These are phyloP conservation scores for Gracilaria caudata DNA, from an alignment of 23 red algal genomes.

Conservation along the genomic window DNA sequence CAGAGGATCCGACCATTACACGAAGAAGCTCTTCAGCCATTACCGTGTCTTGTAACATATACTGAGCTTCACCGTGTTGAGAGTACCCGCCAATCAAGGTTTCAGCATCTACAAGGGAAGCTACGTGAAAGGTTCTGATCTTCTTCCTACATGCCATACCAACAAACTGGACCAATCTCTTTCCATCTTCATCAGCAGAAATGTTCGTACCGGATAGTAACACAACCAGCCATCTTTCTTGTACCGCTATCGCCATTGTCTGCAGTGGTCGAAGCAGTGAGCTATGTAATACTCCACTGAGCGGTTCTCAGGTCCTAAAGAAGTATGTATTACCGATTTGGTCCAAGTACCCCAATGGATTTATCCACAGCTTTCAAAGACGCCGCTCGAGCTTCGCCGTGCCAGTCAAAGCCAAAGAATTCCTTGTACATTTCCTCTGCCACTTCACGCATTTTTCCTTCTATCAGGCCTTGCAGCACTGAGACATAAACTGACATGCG, in stretches of 20 bases:
- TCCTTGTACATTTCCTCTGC: slow-evolving; percentile 24
- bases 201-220: background rate
- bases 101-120: slow-evolving; percentile 42
- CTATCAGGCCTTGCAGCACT: slow-evolving; percentile 42
- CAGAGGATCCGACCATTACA: background rate
- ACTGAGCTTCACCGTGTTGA: slow-evolving; percentile 6
- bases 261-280: slow-evolving; percentile 42
- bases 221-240: slow-evolving; percentile 38
- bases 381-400: background rate
- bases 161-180: slow-evolving; percentile 31
- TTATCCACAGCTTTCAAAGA: slow-evolving; percentile 4
- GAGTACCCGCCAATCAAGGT: slow-evolving; percentile 45
- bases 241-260: slow-evolving; percentile 26
- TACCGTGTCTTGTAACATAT: background rate
- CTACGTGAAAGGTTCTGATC: slow-evolving; percentile 33
- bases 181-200: background rate
- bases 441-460: background rate
- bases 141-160: slow-evolving; percentile 41
- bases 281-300: background rate
- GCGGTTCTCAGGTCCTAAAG: slow-evolving; percentile 15
- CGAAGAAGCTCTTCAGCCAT: slow-evolving; percentile 17
- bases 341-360: background rate
- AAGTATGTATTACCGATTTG: background rate
- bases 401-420: slow-evolving; percentile 33
- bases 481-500: slow-evolving; percentile 47